phyloP scores from a whole-genome alignment of 441 rosid genomes.

The Populus trichocarpa region DNA sequence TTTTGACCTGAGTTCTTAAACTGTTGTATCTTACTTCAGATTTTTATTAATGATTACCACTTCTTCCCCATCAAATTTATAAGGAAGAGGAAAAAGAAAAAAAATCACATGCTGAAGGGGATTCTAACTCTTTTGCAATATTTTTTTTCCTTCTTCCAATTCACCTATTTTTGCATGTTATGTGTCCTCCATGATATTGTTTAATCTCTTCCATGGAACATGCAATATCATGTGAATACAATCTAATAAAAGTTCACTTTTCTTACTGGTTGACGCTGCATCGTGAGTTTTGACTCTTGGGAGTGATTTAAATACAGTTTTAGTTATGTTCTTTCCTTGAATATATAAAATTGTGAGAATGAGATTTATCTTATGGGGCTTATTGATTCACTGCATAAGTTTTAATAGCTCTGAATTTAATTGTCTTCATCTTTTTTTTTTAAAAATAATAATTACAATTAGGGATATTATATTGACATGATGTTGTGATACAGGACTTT shows the following conservation, averaged over 20 bases:
- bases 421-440: background rate
- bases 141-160: background rate
- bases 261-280: background rate
- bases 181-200: too few relatives aligned
- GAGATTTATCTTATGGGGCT: background rate
- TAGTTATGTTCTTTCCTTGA: background rate
- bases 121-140: background rate
- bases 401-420: background rate
- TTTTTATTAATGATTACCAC: too few relatives aligned
- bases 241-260: background rate
- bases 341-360: background rate
- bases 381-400: background rate
- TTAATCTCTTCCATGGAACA: too few relatives aligned
- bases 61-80: too few relatives aligned
- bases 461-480: background rate
- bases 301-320: background rate
- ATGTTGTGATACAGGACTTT: slow-evolving; percentile 41
- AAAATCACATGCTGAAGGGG: background rate
- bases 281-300: background rate
- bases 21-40: too few relatives aligned
- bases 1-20: too few relatives aligned
- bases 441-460: background rate
- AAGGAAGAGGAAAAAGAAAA: background rate
- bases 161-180: background rate
- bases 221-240: too few relatives aligned